Conservation (phyloP, 2,329 filamentous ascomycete species). For the Plenodomus tracheiphilus region DNA sequence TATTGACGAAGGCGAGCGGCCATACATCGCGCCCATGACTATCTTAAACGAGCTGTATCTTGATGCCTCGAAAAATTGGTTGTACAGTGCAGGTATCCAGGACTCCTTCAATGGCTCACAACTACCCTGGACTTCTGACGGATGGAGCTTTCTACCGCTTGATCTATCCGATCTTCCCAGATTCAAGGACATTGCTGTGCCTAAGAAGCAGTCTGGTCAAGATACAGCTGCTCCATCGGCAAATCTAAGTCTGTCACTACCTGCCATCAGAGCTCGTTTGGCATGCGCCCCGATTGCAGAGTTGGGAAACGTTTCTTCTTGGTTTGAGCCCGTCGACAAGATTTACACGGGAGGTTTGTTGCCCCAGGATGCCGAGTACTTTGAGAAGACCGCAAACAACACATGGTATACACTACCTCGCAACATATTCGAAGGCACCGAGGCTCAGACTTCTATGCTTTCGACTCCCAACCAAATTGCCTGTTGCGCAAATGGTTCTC, state of each 20-base stretch:
- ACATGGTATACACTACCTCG: neutral
- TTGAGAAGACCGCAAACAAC: neutral
- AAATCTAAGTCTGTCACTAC: conserved; percentile 13
- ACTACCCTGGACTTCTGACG: conserved; percentile 16
- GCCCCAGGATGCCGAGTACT: neutral
- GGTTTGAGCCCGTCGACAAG: neutral
- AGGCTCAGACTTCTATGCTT: conserved; percentile 4
- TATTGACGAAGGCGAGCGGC: neutral
- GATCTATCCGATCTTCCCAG: conserved; percentile 6
- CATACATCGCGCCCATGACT: neutral
- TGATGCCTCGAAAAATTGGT: conserved; percentile 15
- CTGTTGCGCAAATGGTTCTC: conserved; percentile 17
- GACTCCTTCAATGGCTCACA: conserved; percentile 13
- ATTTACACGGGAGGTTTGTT: neutral
- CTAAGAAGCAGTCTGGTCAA: neutral
- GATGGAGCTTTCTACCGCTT: conserved; percentile 19
- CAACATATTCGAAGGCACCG: neutral
- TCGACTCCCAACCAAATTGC: neutral
- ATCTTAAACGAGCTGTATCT: conserved; percentile 3
- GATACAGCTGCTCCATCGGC: neutral
- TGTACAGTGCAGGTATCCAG: conserved; percentile 13
- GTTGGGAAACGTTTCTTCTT: conserved; percentile 11
- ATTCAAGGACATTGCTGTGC: neutral
- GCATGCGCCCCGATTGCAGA: conserved; percentile 9
- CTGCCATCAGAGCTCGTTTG: conserved; percentile 12